Percentiles rank a stretch among this genome's conserved stretches.
Evolutionary conservation across 1,284 basidiomycete genomes (phyloP).

Genomic region (Ceratobasidium sp.): DNA sequence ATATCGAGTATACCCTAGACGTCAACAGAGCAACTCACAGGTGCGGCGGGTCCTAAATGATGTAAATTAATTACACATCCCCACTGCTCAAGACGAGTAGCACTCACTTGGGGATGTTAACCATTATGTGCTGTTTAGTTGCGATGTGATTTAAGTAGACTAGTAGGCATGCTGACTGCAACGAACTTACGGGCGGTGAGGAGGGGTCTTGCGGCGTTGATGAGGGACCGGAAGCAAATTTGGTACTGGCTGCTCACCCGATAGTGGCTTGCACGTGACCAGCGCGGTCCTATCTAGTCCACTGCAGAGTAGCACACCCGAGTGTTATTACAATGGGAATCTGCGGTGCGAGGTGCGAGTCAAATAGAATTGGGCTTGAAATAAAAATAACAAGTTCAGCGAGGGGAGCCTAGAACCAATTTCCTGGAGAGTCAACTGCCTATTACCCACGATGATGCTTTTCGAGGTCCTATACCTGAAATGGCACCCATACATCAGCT

Average conservation of each 20-base stretch:
- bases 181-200: slow-evolving; percentile 10
- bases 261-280: slow-evolving; percentile 39
- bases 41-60: slow-evolving; percentile 78
- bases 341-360: no score
- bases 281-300: slow-evolving; percentile 9
- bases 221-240: slow-evolving; percentile 28
- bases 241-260: background rate
- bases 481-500: no score
- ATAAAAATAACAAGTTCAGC: no score
- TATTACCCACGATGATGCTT: no score
- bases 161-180: background rate
- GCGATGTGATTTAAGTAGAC: background rate
- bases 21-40: slow-evolving; percentile 66
- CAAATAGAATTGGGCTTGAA: no score
- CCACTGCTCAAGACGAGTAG: background rate
- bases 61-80: background rate
- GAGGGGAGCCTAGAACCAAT: no score
- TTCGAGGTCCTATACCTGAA: no score
- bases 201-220: slow-evolving; percentile 18
- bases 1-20: slow-evolving; percentile 37
- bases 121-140: slow-evolving; percentile 67
- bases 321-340: no score
- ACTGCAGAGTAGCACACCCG: no score
- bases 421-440: no score
- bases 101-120: slow-evolving; percentile 90